phyloP scores from a whole-genome alignment of 371 early-diverging fungal species.

The Rhizomucor miehei region DNA sequence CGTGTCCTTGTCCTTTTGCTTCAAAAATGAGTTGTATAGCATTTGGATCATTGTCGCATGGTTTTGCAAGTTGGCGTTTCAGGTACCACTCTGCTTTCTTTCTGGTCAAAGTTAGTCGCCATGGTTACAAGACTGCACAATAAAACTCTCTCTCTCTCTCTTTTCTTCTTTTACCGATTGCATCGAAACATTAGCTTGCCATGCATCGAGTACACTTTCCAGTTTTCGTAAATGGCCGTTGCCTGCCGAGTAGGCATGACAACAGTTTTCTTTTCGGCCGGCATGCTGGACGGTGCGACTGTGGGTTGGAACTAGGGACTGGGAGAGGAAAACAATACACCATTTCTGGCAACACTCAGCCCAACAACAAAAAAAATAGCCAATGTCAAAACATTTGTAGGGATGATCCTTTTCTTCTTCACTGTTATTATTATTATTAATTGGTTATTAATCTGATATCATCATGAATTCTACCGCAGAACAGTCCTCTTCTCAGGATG shows the following conservation, averaged over 20 bases:
- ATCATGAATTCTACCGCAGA: too few relatives aligned
- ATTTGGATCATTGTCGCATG: constrained; percentile 8
- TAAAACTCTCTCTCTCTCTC: too few relatives aligned
- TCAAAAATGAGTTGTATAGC: constrained; percentile 53
- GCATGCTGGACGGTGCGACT: constrained; percentile 1
- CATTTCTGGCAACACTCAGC: constrained; percentile 1
- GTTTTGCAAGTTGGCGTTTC: constrained; percentile 33
- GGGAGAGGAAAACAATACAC: not conserved
- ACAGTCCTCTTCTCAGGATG: not conserved
- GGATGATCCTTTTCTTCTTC: not conserved
- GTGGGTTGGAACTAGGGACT: too few relatives aligned
- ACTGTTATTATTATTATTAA: too few relatives aligned
- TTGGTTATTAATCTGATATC: too few relatives aligned
- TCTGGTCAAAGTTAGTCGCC: constrained; percentile 18
- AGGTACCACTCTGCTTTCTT: constrained; percentile 57
- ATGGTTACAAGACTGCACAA: too few relatives aligned
- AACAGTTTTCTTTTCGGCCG: constrained; percentile 5
- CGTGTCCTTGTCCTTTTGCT: constrained; percentile 55
- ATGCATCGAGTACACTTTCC: constrained; percentile 44
- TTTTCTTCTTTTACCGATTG: constrained; percentile 43
- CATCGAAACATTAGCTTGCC: constrained; percentile 52
- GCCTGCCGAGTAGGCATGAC: constrained; percentile 34
- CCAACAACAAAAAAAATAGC: not conserved
- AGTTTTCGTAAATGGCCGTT: constrained; percentile 41
- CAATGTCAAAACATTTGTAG: not conserved